Evolutionary conservation across 1,284 basidiomycete genomes (phyloP).

Genomic region (Ceratobasidium sp.): DNA sequence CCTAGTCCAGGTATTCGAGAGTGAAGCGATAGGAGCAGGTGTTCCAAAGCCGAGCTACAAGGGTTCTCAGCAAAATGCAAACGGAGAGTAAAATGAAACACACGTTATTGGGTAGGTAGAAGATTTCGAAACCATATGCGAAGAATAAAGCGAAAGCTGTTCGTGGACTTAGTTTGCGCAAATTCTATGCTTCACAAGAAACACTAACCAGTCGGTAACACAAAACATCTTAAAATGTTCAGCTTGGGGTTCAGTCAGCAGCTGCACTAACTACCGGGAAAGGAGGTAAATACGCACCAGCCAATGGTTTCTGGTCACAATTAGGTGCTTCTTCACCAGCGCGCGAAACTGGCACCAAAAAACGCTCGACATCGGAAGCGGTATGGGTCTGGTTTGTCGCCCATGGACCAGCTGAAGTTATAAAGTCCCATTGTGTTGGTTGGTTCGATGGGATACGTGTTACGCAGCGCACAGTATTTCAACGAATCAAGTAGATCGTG

Average conservation of each 20-base stretch:
- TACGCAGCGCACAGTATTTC: too few species aligned
- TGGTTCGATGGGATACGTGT: too few species aligned
- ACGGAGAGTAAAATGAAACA: slow-evolving; percentile 48
- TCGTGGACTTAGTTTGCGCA: slow-evolving; percentile 44
- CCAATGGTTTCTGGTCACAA: slow-evolving; percentile 69
- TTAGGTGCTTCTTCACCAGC: slow-evolving; percentile 79
- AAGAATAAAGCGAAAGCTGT: slow-evolving; percentile 42
- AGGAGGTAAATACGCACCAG: slow-evolving; percentile 59
- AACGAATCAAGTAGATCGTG: too few species aligned
- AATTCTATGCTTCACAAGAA: slow-evolving; percentile 40
- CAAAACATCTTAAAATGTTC: slow-evolving; percentile 72
- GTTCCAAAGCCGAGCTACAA: slow-evolving; percentile 73
- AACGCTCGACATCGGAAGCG: slow-evolving; percentile 28
- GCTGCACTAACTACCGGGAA: slow-evolving; percentile 45
- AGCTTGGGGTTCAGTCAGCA: too few species aligned
- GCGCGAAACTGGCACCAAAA: slow-evolving; percentile 72
- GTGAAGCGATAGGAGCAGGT: slow-evolving; percentile 61
- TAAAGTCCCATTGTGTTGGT: too few species aligned
- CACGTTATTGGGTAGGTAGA: slow-evolving; percentile 66
- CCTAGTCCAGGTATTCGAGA: slow-evolving; percentile 64
- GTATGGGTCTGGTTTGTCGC: too few species aligned
- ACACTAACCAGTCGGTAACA: slow-evolving; percentile 65
- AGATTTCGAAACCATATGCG: slow-evolving; percentile 63
- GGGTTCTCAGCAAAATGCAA: slow-evolving; percentile 50
- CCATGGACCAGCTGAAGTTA: too few species aligned